These are phyloP conservation scores for Pholiota adiposa DNA, from an alignment of 1,284 basidiomycete species.

Conservation along the genomic window DNA sequence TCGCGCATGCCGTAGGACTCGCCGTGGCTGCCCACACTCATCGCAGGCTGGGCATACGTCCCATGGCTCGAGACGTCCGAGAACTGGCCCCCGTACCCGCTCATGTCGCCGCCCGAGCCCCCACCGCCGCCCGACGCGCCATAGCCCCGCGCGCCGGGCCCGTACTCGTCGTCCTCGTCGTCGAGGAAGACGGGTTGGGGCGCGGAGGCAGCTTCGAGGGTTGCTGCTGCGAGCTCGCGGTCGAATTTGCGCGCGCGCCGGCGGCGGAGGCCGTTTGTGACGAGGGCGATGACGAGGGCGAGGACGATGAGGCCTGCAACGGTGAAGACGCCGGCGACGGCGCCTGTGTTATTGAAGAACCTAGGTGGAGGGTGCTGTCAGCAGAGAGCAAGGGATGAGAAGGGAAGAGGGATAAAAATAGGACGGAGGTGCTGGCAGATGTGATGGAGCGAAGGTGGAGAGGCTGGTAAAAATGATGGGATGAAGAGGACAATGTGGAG, in stretches of 20 bases:
- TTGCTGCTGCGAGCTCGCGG: slow-evolving; percentile 69
- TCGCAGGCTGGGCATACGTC: slow-evolving; percentile 59
- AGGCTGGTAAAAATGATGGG: background rate
- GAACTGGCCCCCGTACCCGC: slow-evolving; percentile 36
- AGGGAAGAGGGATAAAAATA: background rate
- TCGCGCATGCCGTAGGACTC: slow-evolving; percentile 58
- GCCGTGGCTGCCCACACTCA: slow-evolving; percentile 30
- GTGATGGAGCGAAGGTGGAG: background rate
- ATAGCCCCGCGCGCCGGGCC: slow-evolving; percentile 27
- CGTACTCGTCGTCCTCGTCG: slow-evolving; percentile 47
- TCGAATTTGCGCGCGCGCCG: slow-evolving; percentile 69
- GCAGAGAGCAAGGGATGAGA: background rate
- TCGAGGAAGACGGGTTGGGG: slow-evolving; percentile 57
- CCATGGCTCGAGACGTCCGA: slow-evolving; percentile 66
- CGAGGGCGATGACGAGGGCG: slow-evolving; percentile 53
- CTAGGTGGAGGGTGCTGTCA: slow-evolving; percentile 35
- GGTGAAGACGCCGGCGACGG: slow-evolving; percentile 70
- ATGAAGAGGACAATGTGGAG: too few species aligned
- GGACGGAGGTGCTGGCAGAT: slow-evolving; percentile 11
- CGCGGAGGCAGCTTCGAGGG: slow-evolving; percentile 53
- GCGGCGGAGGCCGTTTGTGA: slow-evolving; percentile 59
- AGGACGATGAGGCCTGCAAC: slow-evolving; percentile 66
- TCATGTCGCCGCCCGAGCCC: slow-evolving; percentile 10
- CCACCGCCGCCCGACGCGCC: slow-evolving; percentile 26
- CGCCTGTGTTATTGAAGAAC: slow-evolving; percentile 73